phyloP scores from a whole-genome alignment of 2,329 filamentous ascomycete genomes.

The Trichoderma sp. region DNA sequence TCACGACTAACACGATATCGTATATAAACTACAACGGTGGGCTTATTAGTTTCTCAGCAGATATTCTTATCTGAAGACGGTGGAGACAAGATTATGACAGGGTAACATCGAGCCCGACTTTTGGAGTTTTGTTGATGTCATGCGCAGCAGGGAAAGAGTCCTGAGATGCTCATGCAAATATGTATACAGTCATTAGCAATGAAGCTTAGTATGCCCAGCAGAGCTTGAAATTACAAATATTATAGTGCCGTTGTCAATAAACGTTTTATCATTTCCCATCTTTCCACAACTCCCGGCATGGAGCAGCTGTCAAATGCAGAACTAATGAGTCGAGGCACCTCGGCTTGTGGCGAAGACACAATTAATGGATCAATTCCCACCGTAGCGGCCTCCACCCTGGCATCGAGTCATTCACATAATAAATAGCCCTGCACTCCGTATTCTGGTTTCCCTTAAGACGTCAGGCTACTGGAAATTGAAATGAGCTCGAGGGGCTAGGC shows the following conservation, averaged over 20 bases:
- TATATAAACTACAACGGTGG: neutral
- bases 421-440: neutral
- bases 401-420: constrained; percentile 6
- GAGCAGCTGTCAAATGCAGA: neutral
- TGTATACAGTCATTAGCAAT: neutral
- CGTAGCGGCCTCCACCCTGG: constrained; percentile 3
- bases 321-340: neutral
- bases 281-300: neutral
- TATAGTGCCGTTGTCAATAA: neutral
- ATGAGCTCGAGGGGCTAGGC: neutral
- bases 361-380: neutral
- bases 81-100: neutral
- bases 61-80: neutral
- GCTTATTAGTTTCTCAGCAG: neutral
- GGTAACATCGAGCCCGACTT: neutral
- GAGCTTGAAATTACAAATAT: neutral
- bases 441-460: neutral
- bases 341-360: neutral
- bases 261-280: neutral
- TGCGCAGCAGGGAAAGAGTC: neutral
- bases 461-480: constrained; percentile 4
- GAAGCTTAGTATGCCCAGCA: neutral
- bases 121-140: neutral
- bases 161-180: neutral
- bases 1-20: neutral